Conservation (phyloP, 345 rosid species). For the Euphorbia peplus region DNA sequence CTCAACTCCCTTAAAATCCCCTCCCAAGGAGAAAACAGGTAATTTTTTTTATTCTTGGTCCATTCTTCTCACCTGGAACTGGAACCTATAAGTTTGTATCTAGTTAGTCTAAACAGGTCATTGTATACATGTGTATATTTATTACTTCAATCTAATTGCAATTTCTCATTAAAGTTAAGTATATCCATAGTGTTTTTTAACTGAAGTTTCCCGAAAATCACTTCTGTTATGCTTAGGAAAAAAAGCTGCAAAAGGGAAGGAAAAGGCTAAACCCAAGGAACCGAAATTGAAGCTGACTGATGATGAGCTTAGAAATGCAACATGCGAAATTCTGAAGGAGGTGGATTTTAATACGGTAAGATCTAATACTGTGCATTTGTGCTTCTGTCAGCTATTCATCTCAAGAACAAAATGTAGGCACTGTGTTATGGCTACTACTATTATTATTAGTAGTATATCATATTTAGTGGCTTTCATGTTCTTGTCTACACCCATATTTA, state of each 20-base stretch:
- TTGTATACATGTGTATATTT: background rate
- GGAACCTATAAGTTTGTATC: background rate
- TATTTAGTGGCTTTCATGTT: background rate
- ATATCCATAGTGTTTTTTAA: background rate
- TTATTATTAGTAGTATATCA: background rate
- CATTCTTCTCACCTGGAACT: background rate
- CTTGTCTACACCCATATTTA: background rate
- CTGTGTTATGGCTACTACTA: background rate
- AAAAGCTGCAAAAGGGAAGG: conserved; percentile 57
- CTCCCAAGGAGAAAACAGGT: conserved; percentile 70
- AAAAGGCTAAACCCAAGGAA: conserved; percentile 46
- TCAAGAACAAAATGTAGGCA: no score
- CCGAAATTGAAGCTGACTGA: conserved; percentile 45
- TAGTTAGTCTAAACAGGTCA: background rate
- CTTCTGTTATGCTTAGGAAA: conserved; percentile 34
- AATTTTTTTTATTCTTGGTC: conserved; percentile 3
- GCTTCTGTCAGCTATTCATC: background rate
- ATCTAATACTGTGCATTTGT: conserved; percentile 2
- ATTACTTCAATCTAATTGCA: background rate
- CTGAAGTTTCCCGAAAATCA: background rate
- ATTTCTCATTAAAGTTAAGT: background rate
- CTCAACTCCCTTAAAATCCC: conserved; percentile 44
- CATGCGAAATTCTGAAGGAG: conserved; percentile 66
- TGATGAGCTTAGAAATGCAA: conserved; percentile 61
- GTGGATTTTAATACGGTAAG: conserved; percentile 90